Conservation (phyloP, 169 alveolate species). For the Besnoitia besnoiti region DNA sequence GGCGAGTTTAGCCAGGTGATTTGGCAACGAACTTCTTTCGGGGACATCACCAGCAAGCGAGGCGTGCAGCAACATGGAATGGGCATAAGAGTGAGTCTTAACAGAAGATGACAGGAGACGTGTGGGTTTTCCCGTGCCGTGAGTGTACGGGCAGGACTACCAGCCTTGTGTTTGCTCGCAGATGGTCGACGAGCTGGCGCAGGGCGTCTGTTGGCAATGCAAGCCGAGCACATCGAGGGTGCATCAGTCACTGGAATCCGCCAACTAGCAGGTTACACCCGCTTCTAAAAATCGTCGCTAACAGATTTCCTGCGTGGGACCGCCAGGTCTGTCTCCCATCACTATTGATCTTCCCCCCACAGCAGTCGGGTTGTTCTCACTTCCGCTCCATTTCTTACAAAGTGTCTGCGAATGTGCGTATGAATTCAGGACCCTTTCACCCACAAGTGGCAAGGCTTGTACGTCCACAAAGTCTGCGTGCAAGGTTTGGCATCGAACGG, state of each 20-base stretch:
- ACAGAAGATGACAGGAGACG: background rate
- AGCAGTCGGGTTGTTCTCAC: background rate
- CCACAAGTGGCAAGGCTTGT: slow-evolving; percentile 88
- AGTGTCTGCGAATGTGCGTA: background rate
- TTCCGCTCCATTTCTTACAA: background rate
- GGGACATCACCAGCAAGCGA: too few relatives aligned
- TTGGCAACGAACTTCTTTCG: too few relatives aligned
- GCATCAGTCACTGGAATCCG: slow-evolving; percentile 56
- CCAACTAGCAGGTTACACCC: slow-evolving; percentile 47
- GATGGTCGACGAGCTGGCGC: slow-evolving; percentile 84
- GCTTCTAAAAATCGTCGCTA: too few relatives aligned
- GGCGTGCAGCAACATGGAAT: too few relatives aligned
- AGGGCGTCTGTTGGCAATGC: slow-evolving; percentile 89
- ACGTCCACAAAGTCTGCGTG: slow-evolving; percentile 89
- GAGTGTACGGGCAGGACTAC: background rate
- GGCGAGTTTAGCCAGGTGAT: too few relatives aligned
- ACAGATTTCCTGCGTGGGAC: too few relatives aligned
- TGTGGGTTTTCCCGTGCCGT: background rate
- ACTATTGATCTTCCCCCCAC: background rate
- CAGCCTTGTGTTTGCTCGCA: slow-evolving; percentile 23
- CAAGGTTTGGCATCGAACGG: slow-evolving; percentile 87
- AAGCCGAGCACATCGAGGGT: slow-evolving; percentile 61
- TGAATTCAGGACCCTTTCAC: slow-evolving; percentile 85
- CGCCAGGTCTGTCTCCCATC: too few relatives aligned
- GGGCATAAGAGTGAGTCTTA: too few relatives aligned